Conservation (phyloP, 495 filamentous ascomycete species). For the Coniosporium apollinis region DNA sequence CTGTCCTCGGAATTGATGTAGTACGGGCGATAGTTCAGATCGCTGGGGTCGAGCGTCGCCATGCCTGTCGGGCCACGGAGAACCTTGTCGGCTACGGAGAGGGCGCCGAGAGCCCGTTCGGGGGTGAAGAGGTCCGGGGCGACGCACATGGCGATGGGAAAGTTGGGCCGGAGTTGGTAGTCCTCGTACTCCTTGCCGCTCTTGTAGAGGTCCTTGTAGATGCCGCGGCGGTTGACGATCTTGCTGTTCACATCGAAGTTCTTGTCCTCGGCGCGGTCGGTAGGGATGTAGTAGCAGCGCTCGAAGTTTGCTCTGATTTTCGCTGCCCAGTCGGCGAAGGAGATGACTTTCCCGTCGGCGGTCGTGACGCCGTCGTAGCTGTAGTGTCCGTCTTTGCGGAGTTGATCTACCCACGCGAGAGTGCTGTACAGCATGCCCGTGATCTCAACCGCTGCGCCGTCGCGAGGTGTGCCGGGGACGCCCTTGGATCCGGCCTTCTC, state of each 20-base stretch:
- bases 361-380: conserved; percentile 52
- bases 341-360: conserved; percentile 41
- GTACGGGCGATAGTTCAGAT: conserved; percentile 82
- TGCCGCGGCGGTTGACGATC: conserved; percentile 73
- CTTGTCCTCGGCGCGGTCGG: conserved; percentile 44
- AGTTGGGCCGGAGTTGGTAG: conserved; percentile 90
- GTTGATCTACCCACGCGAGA: conserved; percentile 55
- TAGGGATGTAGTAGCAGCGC: conserved; percentile 71
- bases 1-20: conserved; percentile 93
- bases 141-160: conserved; percentile 88
- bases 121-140: conserved; percentile 76
- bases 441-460: conserved; percentile 91
- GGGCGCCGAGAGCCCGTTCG: conserved; percentile 54
- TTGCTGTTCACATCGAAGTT: conserved; percentile 64
- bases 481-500: conserved; percentile 81
- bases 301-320: conserved; percentile 80
- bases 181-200: conserved; percentile 92
- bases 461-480: conserved; percentile 85
- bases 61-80: conserved; percentile 83
- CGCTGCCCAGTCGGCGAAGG: conserved; percentile 64
- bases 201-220: conserved; percentile 93
- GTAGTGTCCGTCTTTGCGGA: conserved; percentile 51
- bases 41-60: conserved; percentile 83
- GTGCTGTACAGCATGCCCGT: conserved; percentile 83
- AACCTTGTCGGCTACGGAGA: conserved; percentile 59